Conservation (phyloP, 108 stramenopile genomes). For the Fistulifera pelliculosa region DNA sequence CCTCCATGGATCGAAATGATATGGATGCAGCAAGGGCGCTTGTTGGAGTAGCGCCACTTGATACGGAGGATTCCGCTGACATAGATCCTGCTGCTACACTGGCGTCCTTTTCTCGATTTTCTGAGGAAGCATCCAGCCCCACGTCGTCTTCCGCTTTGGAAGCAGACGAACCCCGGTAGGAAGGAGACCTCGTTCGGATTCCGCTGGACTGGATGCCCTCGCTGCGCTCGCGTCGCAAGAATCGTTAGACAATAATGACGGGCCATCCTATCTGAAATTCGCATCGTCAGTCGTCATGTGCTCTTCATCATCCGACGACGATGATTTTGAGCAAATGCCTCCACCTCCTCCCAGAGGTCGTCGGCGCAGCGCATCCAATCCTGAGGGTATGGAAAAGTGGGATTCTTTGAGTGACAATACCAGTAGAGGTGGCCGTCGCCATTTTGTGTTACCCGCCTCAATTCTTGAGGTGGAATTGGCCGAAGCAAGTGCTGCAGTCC, state of each 20-base stretch:
- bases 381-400: constrained; percentile 89
- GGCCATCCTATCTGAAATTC: too few relatives aligned
- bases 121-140: too few relatives aligned
- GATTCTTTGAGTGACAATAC: constrained; percentile 28
- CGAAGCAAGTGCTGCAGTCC: constrained; percentile 42
- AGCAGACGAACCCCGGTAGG: neutral
- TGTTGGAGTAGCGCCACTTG: neutral
- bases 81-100: neutral
- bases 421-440: constrained; percentile 24
- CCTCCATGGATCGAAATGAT: neutral
- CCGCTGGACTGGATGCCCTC: constrained; percentile 38
- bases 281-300: neutral
- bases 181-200: constrained; percentile 4
- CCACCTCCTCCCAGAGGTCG: constrained; percentile 51
- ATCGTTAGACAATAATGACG: constrained; percentile 11
- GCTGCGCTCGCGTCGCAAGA: constrained; percentile 36
- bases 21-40: constrained; percentile 1
- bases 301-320: constrained; percentile 28
- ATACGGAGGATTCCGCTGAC: constrained; percentile 1
- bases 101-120: neutral
- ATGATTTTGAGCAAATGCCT: constrained; percentile 61
- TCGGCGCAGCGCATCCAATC: constrained; percentile 70
- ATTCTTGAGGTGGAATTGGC: constrained; percentile 81
- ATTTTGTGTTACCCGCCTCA: constrained; percentile 60
- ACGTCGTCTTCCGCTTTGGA: too few relatives aligned